A percentile compares a stretch with the other conserved stretches of the same genome.
phyloP scores from a whole-genome alignment of 169 alveolate species.

The Plasmodium reichenowi region DNA sequence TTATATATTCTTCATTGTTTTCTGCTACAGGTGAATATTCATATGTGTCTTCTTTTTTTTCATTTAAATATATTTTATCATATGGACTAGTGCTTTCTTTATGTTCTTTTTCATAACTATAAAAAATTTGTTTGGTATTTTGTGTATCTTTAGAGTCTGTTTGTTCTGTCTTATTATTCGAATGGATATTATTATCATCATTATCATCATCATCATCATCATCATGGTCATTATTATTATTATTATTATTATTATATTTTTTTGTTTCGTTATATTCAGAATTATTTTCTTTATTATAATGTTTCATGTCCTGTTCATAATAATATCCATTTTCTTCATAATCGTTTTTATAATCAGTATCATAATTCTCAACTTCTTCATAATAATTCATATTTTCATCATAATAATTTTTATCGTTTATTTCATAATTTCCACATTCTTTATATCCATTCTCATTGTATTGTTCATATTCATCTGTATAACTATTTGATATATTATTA shows the following conservation, averaged over 20 bases:
- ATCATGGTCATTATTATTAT: background rate
- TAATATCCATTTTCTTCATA: background rate
- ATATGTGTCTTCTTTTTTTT: background rate
- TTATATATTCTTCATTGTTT: background rate
- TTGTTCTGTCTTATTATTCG: background rate
- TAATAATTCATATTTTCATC: slow-evolving; percentile 6
- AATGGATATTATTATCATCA: background rate
- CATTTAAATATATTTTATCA: background rate
- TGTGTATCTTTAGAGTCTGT: too few species aligned
- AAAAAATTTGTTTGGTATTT: too few species aligned
- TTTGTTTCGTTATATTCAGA: background rate
- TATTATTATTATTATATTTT: background rate
- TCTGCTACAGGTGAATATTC: background rate
- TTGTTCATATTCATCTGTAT: slow-evolving; percentile 26
- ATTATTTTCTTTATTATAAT: slow-evolving; percentile 11
- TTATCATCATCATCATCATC: background rate
- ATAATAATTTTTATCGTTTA: background rate
- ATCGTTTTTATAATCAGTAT: background rate
- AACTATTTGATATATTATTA: slow-evolving; percentile 6
- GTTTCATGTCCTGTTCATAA: slow-evolving; percentile 6
- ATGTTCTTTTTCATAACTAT: too few species aligned
- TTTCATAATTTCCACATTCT: background rate
- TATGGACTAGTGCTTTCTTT: background rate
- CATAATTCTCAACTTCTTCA: slow-evolving; percentile 13
- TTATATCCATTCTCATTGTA: slow-evolving; percentile 28